Evolutionary conservation across 805 yeast species (phyloP).

Genomic region (Candida chilensis): DNA sequence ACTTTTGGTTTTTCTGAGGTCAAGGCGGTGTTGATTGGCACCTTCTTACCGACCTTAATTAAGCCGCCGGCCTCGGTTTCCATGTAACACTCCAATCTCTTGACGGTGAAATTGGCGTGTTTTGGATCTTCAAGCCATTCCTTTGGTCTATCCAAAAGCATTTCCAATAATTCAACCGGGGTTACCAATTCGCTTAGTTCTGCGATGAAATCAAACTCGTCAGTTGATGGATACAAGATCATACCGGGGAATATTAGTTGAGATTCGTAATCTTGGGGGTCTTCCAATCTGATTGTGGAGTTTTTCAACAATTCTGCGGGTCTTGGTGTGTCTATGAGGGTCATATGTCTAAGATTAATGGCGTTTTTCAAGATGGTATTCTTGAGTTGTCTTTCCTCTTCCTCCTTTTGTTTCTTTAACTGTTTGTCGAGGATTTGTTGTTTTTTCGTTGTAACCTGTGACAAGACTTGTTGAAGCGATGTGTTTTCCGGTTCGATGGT

Average conservation of each 20-base stretch:
- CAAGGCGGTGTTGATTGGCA: conserved; percentile 54
- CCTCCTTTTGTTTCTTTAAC: conserved; percentile 23
- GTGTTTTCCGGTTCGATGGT: conserved; percentile 49
- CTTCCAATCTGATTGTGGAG: conserved; percentile 49
- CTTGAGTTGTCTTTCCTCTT: conserved; percentile 28
- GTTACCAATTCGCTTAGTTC: conserved; percentile 67
- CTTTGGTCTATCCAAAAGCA: conserved; percentile 57
- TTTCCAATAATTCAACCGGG: conserved; percentile 50
- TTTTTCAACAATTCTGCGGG: conserved; percentile 51
- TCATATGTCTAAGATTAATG: conserved; percentile 47
- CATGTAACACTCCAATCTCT: conserved; percentile 63
- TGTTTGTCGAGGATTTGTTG: conserved; percentile 15
- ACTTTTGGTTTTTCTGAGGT: conserved; percentile 53
- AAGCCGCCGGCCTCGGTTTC: conserved; percentile 82
- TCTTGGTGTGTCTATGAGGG: conserved; percentile 34
- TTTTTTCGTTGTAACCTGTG: conserved; percentile 29
- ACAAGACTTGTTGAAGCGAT: conserved; percentile 39
- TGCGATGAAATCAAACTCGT: conserved; percentile 77
- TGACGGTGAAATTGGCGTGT: conserved; percentile 49
- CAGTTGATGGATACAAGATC: conserved; percentile 72
- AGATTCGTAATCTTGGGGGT: conserved; percentile 59
- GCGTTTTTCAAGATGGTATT: conserved; percentile 46
- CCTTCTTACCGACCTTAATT: conserved; percentile 75
- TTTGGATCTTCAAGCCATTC: conserved; percentile 60
- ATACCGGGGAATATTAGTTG: conserved; percentile 77